Evolutionary conservation across 1,284 basidiomycete species (phyloP).

Genomic region (Hemileia vastatrix): DNA sequence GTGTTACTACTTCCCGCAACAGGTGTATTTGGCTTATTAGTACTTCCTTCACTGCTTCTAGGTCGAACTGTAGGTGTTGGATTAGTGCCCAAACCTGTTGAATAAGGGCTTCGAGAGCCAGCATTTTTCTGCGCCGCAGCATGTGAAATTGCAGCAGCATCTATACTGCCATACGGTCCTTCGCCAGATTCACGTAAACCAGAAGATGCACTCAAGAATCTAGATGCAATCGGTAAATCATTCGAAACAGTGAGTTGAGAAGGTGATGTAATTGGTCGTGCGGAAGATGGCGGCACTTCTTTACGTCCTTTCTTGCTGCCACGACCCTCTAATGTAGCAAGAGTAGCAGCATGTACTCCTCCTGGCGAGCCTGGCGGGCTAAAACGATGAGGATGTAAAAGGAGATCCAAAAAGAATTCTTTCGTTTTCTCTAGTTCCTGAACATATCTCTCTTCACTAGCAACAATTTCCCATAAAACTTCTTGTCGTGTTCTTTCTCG

Average conservation of each 20-base stretch:
- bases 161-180: no score
- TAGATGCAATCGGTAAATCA: constrained; percentile 75
- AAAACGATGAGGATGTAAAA: constrained; percentile 72
- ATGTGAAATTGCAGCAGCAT: no score
- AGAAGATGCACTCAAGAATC: constrained; percentile 66
- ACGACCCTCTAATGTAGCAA: no score
- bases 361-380: no score
- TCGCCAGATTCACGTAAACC: no score
- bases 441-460: constrained; percentile 62
- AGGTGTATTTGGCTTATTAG: constrained; percentile 24
- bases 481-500: constrained; percentile 36
- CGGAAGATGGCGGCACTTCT: constrained; percentile 45
- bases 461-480: constrained; percentile 39
- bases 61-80: constrained; percentile 41
- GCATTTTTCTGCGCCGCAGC: no score
- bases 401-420: constrained; percentile 78
- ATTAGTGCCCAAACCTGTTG: no score
- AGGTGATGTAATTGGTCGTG: constrained; percentile 31
- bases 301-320: no score
- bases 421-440: constrained; percentile 78
- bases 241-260: constrained; percentile 46
- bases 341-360: no score
- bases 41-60: no score
- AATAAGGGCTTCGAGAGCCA: no score
- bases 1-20: no score